Base-by-base conservation (phyloP, 495 filamentous ascomycete species). In the Neurospora intermedia region DNA sequence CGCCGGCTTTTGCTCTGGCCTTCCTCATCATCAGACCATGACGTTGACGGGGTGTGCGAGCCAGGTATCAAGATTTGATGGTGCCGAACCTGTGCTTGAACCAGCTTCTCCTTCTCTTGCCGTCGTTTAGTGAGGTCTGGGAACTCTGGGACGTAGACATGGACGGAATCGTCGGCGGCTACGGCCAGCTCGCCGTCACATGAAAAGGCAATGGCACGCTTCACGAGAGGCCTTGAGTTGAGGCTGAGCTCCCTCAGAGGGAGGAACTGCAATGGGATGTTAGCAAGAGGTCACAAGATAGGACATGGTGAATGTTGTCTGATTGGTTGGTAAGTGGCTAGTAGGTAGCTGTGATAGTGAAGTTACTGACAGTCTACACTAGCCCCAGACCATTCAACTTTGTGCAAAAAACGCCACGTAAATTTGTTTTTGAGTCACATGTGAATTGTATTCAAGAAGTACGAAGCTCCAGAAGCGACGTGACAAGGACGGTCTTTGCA, bases 121-220 rank as follows among this genome's bases (percentile, higher is more conserved):
- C 73, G 70, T 40, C 76, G 77, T 43, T 69, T 71, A 39, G 76
- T 69, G 3, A 80, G 69, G 70, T 78, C 76, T 31, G 80, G 78
- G 43, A 80, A 85, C 69, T 85, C 83, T 27, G 85, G 85, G 27
- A 86, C 77, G 69, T 83, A 82, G 59, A 87, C 72, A 70, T 84
- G 80, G 70, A 87, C 81, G 39, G 82, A 84, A 74, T 87, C 85
- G 71, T 87, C 83, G 48, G 82, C 83, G 0, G 80, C 80, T 16
- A 87, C 78, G 8, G 83, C 85, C 1, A 87, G 76, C 74, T 87
- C 85, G 41, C 81, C 81, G 69, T 87, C 85, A 72, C 83, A 84
- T 20, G 85, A 87, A 79, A 84, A 87, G 40, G 78, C 78, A 43
- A 87, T 77, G 62, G 83, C 82, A 62, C 84, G 84, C 41, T 81